Evolutionary conservation across 805 yeast species (phyloP), one percentile per base, ranked within the genome.

Genomic region (Yarrowia phangngaensis): DNA sequence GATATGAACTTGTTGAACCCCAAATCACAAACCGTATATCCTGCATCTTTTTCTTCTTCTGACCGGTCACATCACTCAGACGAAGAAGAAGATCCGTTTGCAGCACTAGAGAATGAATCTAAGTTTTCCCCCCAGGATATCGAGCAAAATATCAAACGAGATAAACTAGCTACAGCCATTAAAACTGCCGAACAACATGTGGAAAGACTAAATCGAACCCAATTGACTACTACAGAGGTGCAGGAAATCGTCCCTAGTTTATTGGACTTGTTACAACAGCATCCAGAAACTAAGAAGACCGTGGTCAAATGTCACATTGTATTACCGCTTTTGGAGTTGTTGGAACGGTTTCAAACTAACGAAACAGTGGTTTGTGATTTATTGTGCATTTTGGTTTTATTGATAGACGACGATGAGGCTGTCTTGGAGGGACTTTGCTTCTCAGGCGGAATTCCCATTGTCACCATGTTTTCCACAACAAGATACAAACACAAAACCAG

Each of bases 371-470:
- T 41, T 3, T 29, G 48, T 15, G 40, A 35, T 4, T 26, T 45
- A 8, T 8, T 33, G 3, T 32, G 31, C 32, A 45, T 45, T 32
- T 20, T 45, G 14, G 33, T 45, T 3, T 24, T 32, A 11, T 14
- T 45, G 2, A 33, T 45, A 9, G 40, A 45, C 26, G 50, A 33
- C 24, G 51, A 51, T 30, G 36, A 30, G n/a, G 32, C 46, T 8
- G 47, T 45, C 8, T 41, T 56, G 13, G 62, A 59, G 9, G 53
- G 41, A 31, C 41, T 59, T 6, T 55, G 58, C 30, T 38, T 52
- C 9, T 29, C 56, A 15, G 63, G 62, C 4, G 62, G 61, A 6
- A 51, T 59, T 14, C 56, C 60, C 3, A 45, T 53, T 9, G 46
- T 59, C n/a, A 50, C 57, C 12, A 38, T 32, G 29, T 56, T 56